Conservation (phyloP, 306 rosid species). For the Gillenia trifoliata region DNA sequence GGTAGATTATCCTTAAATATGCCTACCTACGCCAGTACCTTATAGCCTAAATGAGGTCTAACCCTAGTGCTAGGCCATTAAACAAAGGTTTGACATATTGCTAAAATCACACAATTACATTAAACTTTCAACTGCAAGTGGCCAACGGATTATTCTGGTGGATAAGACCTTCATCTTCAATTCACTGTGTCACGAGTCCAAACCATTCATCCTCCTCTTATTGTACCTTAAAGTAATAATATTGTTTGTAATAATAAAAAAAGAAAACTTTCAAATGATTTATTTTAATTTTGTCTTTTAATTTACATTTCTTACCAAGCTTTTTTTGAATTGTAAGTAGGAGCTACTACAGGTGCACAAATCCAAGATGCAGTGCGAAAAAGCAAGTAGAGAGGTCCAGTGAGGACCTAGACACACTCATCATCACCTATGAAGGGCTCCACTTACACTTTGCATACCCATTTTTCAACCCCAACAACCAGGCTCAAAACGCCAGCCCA, state of each 20-base stretch:
- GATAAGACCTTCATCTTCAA: neutral
- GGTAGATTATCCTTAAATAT: neutral
- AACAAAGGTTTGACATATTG: neutral
- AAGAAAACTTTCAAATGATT: neutral
- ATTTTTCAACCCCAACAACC: constrained; percentile 41
- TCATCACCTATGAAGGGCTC: constrained; percentile 89
- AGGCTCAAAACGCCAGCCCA: constrained; percentile 27
- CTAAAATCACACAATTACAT: neutral
- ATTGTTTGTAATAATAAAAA: neutral
- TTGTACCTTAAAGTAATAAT: neutral
- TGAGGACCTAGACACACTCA: constrained; percentile 68
- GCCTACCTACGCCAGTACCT: neutral
- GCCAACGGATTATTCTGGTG: neutral
- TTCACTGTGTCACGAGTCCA: neutral
- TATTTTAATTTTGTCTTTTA: neutral
- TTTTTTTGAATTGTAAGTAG: constrained; percentile 23
- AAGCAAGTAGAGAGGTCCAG: constrained; percentile 85
- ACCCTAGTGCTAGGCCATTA: neutral
- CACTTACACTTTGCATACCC: constrained; percentile 88
- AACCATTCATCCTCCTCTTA: neutral
- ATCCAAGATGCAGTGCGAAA: constrained; percentile 88
- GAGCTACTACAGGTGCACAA: constrained; percentile 89
- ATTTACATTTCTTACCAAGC: neutral
- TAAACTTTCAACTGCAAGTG: neutral
- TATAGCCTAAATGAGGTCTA: neutral